Evolutionary conservation across 345 rosid genomes (phyloP), one percentile per base, ranked within the genome.

Genomic region (Clausena lansium): DNA sequence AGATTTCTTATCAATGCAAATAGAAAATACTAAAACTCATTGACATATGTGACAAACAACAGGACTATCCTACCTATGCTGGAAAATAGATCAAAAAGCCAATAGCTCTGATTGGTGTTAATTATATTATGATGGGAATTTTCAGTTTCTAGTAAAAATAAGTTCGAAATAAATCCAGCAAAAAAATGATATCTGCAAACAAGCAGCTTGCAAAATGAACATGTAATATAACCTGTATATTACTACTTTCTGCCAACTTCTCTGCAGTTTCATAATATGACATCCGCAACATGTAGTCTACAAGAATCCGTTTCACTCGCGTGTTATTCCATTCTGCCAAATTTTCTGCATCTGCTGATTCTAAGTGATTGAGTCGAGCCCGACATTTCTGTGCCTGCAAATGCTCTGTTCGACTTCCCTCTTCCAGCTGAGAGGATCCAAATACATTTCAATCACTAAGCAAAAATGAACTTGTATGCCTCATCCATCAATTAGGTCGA

Each of bases 231-330:
- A 90, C 99, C 95, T 84, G 78, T 81, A 96, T 92, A 75, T 87
- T 88, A 85, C 91, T 80, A 84, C 82, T 86, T 78, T 91, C 94
- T 22, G 99, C 89, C 67, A 96, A 88, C 85, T 88, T 94, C 76
- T 81, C 65, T 41, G 95, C 99, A 71, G 92, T 91, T 30, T 96
- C 93, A 59, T 86, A 89, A 75, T 96, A 96, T 0, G 97, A 96
- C 97, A 91, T 96, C 32, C 99, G 87, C 76, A 94, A 79, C 99
- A 96, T 91, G 74, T 94, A 96, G 67, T 94, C 99, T 60, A 92
- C 97, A 74, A 96, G 97, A 75, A 96, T 92, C 66, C 98, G 86
- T 77, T 96, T 94, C 85, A 92, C 9, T 14, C 93, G 89, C 0
- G 84, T 88, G 70, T 89, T 90, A 70, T 79, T 90, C 97, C 98